A percentile compares a stretch with the other conserved stretches of the same genome.
Conservation (phyloP, 805 yeast genomes). For the Debaryomyces tyrocola region DNA sequence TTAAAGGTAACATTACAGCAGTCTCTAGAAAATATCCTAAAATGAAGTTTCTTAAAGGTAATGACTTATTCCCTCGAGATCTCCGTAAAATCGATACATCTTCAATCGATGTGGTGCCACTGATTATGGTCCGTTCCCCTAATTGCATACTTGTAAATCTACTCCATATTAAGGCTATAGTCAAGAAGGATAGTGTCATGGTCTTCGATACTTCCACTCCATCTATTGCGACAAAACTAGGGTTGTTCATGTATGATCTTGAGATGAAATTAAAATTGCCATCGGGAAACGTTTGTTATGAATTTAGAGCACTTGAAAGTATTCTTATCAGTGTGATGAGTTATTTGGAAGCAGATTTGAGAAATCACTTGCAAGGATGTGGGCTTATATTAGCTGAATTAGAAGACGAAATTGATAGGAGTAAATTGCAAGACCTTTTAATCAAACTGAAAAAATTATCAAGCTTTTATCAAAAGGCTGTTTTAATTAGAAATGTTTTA, state of each 20-base stretch:
- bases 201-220: conserved; percentile 77
- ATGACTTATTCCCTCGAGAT: conserved; percentile 82
- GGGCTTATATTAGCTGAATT: conserved; percentile 65
- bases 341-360: conserved; percentile 72
- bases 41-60: conserved; percentile 65
- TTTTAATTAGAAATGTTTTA: conserved; percentile 74
- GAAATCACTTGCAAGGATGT: conserved; percentile 55
- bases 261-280: conserved; percentile 62
- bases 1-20: conserved; percentile 63
- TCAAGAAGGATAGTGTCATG: conserved; percentile 76
- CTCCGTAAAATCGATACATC: conserved; percentile 78
- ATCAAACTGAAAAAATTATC: conserved; percentile 71
- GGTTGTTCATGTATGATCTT: conserved; percentile 81
- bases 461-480: conserved; percentile 71
- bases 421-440: conserved; percentile 67
- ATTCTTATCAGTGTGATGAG: conserved; percentile 80
- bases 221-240: conserved; percentile 66
- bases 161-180: conserved; percentile 84
- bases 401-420: conserved; percentile 79
- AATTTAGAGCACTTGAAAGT: conserved; percentile 80
- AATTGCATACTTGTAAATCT: conserved; percentile 79
- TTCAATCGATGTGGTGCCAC: conserved; percentile 80
- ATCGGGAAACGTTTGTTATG: conserved; percentile 47
- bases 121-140: conserved; percentile 73
- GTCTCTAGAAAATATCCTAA: conserved; percentile 75